Percentiles rank a stretch among this genome's conserved stretches.
Conservation (phyloP, 2,329 filamentous ascomycete species). For the Conoideocrella luteorostrata region DNA sequence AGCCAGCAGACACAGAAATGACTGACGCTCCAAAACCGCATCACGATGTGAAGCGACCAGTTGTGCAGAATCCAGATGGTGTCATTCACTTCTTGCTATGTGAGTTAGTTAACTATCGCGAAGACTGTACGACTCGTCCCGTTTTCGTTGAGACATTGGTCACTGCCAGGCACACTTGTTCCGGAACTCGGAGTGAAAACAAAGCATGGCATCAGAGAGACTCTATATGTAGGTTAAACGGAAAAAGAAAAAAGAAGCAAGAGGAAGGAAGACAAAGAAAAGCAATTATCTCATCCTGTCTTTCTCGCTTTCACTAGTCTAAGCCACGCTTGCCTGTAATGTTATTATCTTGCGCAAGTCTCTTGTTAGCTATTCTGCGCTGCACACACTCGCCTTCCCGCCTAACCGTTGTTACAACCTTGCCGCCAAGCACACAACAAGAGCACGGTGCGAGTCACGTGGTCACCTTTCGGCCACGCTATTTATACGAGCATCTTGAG, state of each 20-base stretch:
- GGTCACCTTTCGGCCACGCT: too few species aligned
- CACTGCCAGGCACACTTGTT: background rate
- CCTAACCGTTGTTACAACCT: background rate
- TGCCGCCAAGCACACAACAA: too few species aligned
- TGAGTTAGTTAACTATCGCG: constrained; percentile 84
- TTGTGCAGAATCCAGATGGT: constrained; percentile 88
- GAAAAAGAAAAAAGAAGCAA: background rate
- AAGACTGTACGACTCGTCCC: too few species aligned
- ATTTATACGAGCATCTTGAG: too few species aligned
- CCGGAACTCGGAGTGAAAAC: background rate
- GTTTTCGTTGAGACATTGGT: background rate
- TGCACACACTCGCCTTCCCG: background rate
- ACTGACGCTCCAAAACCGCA: constrained; percentile 56
- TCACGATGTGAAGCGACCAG: constrained; percentile 69
- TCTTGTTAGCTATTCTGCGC: background rate
- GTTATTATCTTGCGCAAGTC: background rate
- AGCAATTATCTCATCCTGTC: background rate
- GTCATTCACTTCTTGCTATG: constrained; percentile 92
- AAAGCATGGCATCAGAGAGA: too few species aligned
- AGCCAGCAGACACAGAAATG: constrained; percentile 53
- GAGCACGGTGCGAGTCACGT: too few species aligned
- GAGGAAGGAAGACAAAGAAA: background rate
- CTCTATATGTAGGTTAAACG: too few species aligned
- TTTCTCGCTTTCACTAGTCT: background rate
- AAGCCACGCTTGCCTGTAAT: background rate